phyloP scores from a whole-genome alignment of 2,329 filamentous ascomycete species.

The Ophiocordyceps australis region DNA sequence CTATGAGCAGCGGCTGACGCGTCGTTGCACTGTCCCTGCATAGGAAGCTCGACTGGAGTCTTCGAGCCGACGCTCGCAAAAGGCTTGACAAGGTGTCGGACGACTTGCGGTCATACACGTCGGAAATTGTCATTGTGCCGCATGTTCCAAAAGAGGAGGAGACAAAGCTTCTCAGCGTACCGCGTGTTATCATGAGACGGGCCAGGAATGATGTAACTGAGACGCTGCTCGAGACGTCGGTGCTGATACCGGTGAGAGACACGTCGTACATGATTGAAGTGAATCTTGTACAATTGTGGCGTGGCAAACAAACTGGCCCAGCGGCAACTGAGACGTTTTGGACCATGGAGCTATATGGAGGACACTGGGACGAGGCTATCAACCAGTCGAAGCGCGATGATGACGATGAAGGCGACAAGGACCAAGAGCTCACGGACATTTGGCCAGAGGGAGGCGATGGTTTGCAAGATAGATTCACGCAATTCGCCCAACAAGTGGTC shows the following conservation, averaged over 20 bases:
- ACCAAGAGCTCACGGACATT: conserved; percentile 9
- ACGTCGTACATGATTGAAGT: conserved; percentile 15
- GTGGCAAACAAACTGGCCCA: conserved; percentile 5
- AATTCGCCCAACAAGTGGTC: conserved; percentile 13
- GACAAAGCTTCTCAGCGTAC: background rate
- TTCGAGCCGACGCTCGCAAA: conserved; percentile 11
- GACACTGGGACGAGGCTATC: conserved; percentile 18
- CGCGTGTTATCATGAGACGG: too few relatives aligned
- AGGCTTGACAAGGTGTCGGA: conserved; percentile 4
- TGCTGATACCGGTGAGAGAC: conserved; percentile 10
- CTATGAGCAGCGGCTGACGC: background rate
- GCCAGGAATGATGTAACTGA: conserved; percentile 3
- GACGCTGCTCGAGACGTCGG: conserved; percentile 10
- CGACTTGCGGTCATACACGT: conserved; percentile 6
- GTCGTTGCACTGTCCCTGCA: background rate
- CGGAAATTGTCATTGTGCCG: conserved; percentile 7
- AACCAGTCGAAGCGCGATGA: conserved; percentile 9
- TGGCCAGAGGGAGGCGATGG: conserved; percentile 12
- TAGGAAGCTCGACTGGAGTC: conserved; percentile 16
- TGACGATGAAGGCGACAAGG: conserved; percentile 13
- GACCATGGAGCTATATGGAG: conserved; percentile 13
- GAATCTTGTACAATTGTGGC: conserved; percentile 11
- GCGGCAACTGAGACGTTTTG: conserved; percentile 8
- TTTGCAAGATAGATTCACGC: conserved; percentile 9
- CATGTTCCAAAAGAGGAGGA: background rate